Base-by-base conservation (phyloP, 2,329 filamentous ascomycete genomes). In the Fusarium nurragi region DNA sequence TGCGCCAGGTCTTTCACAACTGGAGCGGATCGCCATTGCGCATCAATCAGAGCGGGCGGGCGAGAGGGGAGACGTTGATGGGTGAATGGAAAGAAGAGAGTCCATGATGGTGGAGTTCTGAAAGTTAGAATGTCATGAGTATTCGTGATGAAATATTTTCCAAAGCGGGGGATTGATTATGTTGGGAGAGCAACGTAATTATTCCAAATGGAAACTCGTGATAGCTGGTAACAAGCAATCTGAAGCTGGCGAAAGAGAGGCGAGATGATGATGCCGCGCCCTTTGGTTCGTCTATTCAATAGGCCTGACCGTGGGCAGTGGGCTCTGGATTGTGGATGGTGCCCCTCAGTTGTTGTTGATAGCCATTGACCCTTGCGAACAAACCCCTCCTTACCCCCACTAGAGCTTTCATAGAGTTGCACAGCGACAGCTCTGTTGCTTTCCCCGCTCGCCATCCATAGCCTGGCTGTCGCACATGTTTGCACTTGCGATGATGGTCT, bases 1-100 rank as follows among this genome's bases (percentile, higher is more conserved):
- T 51, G 50, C 54, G 43, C 49, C 64, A 64, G 59, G 50, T 50
- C 57, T 53, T 55, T 55, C 43, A 54, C 60, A 64, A 70, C 65
- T 71, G 68, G 68, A 60, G 68, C 68, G 64, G 68, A 69, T 70
- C 68, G 34, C 45, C 62, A 52, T 52, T 53, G 52, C 49, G 26
- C 26, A 49, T 23, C n/a, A 59, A 41, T 39, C 37, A 50, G 28
- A 61, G 47, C 46, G 65, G 51, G 59, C 45, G 54, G 54, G 44
- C 36, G 43, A 62, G 64, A 65, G 49, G 46, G 48, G 49, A 38
- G 22, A 28, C 18, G 23, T 37, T 43, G 18, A 63, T 63, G 60
- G 59, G 30, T 60, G 43, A 63, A 60, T 43, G 64, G 59, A 59
- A 45, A 28, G 26, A 30, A 30, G 40, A 39, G 51, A 61, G 47